Evolutionary conservation across 2,329 filamentous ascomycete genomes (phyloP).

Genomic region (Lachnellula suecica): DNA sequence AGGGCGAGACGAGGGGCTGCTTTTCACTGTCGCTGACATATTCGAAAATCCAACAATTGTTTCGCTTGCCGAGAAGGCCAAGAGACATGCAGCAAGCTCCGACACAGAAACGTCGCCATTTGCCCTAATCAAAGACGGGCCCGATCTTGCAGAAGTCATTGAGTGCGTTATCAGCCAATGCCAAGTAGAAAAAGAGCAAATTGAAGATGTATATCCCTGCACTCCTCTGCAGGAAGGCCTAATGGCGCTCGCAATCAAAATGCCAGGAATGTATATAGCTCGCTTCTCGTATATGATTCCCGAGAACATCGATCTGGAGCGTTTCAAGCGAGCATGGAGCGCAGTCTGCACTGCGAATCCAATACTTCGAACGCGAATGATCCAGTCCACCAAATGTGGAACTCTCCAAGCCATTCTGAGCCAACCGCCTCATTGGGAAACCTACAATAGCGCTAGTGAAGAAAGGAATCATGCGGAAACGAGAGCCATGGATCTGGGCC

Average conservation of each 20-base stretch:
- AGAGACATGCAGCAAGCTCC: slow-evolving; percentile 29
- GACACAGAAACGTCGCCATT: slow-evolving; percentile 13
- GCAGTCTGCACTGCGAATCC: slow-evolving; percentile 10
- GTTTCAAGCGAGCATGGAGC: slow-evolving; percentile 10
- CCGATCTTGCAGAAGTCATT: neutral
- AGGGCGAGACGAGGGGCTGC: slow-evolving; percentile 24
- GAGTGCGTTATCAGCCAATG: slow-evolving; percentile 1
- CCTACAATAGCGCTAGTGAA: neutral
- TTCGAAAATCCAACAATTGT: slow-evolving; percentile 41
- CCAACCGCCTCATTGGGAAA: neutral
- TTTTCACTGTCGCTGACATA: slow-evolving; percentile 40
- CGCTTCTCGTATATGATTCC: slow-evolving; percentile 14
- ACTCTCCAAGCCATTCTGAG: too few relatives aligned
- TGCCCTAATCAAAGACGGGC: too few relatives aligned
- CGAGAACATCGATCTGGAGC: slow-evolving; percentile 15
- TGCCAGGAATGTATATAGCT: slow-evolving; percentile 34
- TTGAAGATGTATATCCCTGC: slow-evolving; percentile 38
- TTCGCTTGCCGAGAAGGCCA: slow-evolving; percentile 42
- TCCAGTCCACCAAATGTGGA: too few relatives aligned
- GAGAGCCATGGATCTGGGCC: neutral
- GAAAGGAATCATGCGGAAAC: neutral
- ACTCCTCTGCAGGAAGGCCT: slow-evolving; percentile 37
- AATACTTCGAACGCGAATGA: too few relatives aligned
- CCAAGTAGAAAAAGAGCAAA: slow-evolving; percentile 11
- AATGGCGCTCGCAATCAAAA: slow-evolving; percentile 33